These are phyloP conservation scores for Alnus rubra DNA, from an alignment of 306 rosid genomes.

Conservation along the genomic window DNA sequence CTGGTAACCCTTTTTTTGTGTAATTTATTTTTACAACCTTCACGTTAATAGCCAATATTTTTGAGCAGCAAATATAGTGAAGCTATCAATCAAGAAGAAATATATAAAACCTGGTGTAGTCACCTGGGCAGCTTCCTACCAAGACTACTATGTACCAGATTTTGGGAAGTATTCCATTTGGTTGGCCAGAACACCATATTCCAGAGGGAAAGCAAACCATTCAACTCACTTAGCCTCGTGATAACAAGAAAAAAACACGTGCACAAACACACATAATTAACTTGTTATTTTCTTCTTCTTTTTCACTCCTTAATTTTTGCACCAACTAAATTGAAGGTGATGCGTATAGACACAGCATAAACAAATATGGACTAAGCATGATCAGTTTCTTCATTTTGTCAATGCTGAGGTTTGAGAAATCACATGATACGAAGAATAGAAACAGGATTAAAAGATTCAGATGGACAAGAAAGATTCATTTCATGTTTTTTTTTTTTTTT, in stretches of 20 bases:
- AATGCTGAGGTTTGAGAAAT: neutral
- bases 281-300: no score
- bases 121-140: neutral
- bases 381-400: neutral
- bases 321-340: slow-evolving; percentile 1
- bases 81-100: neutral
- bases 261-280: neutral
- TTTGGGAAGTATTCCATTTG: neutral
- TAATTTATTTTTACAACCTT: neutral
- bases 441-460: neutral
- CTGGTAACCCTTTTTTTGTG: no score
- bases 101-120: neutral
- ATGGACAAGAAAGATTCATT: neutral
- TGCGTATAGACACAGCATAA: neutral
- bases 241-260: neutral
- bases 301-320: neutral
- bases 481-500: no score
- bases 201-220: neutral
- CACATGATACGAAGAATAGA: neutral
- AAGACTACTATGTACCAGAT: neutral
- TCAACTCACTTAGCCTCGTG: neutral
- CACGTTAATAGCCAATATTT: neutral
- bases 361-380: neutral
- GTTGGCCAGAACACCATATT: neutral
- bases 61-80: neutral